A percentile compares a stretch with the other conserved stretches of the same genome.
These are phyloP conservation scores for Babesia ovis DNA, from an alignment of 169 alveolate genomes.

Conservation along the genomic window DNA sequence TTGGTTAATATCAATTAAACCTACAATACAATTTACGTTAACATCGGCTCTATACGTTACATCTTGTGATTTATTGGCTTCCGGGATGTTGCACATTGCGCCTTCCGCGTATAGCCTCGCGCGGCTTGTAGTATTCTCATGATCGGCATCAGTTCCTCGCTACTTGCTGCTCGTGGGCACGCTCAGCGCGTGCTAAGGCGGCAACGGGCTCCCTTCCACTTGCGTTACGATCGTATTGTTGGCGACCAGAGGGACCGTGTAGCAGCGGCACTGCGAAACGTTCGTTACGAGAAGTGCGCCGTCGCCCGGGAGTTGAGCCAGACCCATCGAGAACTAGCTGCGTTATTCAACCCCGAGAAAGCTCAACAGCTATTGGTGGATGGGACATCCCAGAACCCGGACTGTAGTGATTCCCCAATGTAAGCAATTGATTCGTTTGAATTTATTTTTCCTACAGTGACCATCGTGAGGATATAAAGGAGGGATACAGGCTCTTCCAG, in stretches of 20 bases:
- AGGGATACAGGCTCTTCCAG: conserved; percentile 50
- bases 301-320: conserved; percentile 41
- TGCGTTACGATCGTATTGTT: conserved; percentile 24
- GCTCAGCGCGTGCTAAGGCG: conserved; percentile 50
- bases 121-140: not conserved
- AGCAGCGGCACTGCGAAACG: conserved; percentile 13
- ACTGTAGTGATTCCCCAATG: not conserved
- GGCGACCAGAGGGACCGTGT: conserved; percentile 63
- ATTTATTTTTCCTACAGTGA: not conserved
- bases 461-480: conserved; percentile 21
- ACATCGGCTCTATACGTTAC: not conserved
- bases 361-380: conserved; percentile 15
- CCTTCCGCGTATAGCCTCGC: not conserved
- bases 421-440: not conserved
- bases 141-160: not conserved
- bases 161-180: conserved; percentile 54
- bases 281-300: conserved; percentile 63
- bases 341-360: conserved; percentile 27
- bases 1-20: too few species aligned
- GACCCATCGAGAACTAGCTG: conserved; percentile 30
- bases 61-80: too few species aligned
- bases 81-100: conserved; percentile 9
- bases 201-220: conserved; percentile 40
- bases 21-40: not conserved
- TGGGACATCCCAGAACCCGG: not conserved